Conservation (phyloP, 371 early-diverging fungal species). For the Cokeromyces recurvatus region DNA sequence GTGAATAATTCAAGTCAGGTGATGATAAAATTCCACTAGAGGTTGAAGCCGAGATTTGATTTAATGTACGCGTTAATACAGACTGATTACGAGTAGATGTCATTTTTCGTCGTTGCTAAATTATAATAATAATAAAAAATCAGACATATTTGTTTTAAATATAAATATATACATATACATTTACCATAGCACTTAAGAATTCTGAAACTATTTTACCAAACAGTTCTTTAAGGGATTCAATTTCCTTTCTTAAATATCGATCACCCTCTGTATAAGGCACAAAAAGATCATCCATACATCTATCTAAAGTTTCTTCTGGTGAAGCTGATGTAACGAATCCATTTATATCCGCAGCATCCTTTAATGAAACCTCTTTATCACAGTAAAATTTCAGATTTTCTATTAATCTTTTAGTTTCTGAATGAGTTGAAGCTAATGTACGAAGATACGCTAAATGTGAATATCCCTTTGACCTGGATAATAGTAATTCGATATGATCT, state of each 20-base stretch:
- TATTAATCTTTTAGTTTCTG: slow-evolving; percentile 71
- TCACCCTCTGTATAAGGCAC: slow-evolving; percentile 89
- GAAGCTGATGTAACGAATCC: slow-evolving; percentile 42
- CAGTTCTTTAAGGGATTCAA: slow-evolving; percentile 54
- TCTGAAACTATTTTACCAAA: slow-evolving; percentile 54
- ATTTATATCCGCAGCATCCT: slow-evolving; percentile 19
- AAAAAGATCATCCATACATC: slow-evolving; percentile 92
- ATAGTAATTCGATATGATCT: slow-evolving; percentile 75
- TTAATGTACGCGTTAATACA: slow-evolving; percentile 65
- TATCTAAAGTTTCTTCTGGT: slow-evolving; percentile 66
- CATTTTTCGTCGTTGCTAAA: slow-evolving; percentile 55
- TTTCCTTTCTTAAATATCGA: slow-evolving; percentile 79
- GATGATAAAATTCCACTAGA: slow-evolving; percentile 17
- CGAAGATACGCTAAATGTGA: slow-evolving; percentile 79
- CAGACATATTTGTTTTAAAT: too few species aligned
- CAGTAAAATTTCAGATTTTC: slow-evolving; percentile 63
- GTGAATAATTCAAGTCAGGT: not conserved
- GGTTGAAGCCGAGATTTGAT: slow-evolving; percentile 61
- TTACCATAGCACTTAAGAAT: slow-evolving; percentile 43
- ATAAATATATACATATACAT: too few species aligned
- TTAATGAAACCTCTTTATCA: slow-evolving; percentile 49
- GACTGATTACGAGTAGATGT: slow-evolving; percentile 58
- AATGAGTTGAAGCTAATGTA: slow-evolving; percentile 70
- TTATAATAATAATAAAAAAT: slow-evolving; percentile 1
- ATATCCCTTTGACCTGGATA: slow-evolving; percentile 63